Evolutionary conservation across 805 yeast species (phyloP).

Genomic region (Pichia thaimueangensis): DNA sequence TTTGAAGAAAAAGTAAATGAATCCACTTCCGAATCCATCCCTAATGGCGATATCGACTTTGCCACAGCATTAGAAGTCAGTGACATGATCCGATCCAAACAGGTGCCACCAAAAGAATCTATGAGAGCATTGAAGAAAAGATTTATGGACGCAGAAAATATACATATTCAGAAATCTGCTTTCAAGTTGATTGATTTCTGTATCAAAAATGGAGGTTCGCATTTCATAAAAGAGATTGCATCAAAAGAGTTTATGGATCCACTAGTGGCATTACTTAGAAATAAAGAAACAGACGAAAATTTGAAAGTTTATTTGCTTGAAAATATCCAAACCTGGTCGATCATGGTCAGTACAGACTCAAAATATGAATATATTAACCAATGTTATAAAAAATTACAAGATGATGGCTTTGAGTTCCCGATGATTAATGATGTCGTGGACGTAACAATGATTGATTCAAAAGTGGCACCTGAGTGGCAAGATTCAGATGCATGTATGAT

Average conservation of each 20-base stretch:
- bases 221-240: slow-evolving; percentile 71
- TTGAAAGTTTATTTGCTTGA: slow-evolving; percentile 58
- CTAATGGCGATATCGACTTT: slow-evolving; percentile 82
- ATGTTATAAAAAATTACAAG: slow-evolving; percentile 51
- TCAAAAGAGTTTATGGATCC: slow-evolving; percentile 84
- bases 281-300: slow-evolving; percentile 33
- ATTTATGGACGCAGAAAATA: slow-evolving; percentile 53
- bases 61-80: slow-evolving; percentile 72
- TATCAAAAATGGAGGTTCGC: slow-evolving; percentile 88
- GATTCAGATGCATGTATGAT: slow-evolving; percentile 95
- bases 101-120: slow-evolving; percentile 71
- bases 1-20: slow-evolving; percentile 60
- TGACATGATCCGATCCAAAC: slow-evolving; percentile 77
- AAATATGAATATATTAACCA: slow-evolving; percentile 60
- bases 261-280: slow-evolving; percentile 41
- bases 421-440: slow-evolving; percentile 33
- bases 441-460: slow-evolving; percentile 66
- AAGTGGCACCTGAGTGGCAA: slow-evolving; percentile 96
- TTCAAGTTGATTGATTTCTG: slow-evolving; percentile 78
- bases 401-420: slow-evolving; percentile 67
- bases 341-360: slow-evolving; percentile 60
- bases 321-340: slow-evolving; percentile 70
- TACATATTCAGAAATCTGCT: slow-evolving; percentile 71
- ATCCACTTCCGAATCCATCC: slow-evolving; percentile 87
- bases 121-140: slow-evolving; percentile 80